Evolutionary conservation across 2,329 filamentous ascomycete genomes (phyloP), one percentile per base, ranked within the genome.

Genomic region (Sporothrix pseudoabietina): DNA sequence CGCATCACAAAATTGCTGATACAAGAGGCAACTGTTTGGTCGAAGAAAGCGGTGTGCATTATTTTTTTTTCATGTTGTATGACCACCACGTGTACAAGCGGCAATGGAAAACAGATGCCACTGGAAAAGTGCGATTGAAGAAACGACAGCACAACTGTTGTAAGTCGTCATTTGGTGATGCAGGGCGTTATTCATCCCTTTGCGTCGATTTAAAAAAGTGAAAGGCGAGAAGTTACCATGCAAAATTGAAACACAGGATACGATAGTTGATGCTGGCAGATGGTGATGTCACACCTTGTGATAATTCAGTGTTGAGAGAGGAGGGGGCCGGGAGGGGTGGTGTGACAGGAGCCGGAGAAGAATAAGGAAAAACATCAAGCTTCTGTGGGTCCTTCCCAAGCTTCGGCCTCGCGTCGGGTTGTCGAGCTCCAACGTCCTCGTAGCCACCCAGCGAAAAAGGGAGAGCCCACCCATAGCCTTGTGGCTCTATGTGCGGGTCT

Each of bases 251-350:
- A 22, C 32, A n/a, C 65, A 52, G 32, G 26, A 35, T 14, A 35
- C 9, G 41, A 14, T 14, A 44, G 41, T 44, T 10, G 41, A 12
- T 4, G 44, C 14, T n/a, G 44, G 14, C 2, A 10, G 26, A n/a
- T 14, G 39, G 68, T 70, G 68, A 44, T 70, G 52, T 57, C 68
- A 70, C 49, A 44, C 32, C 49, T 70, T n/a, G 39, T 70, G 68
- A 59, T 59, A 16, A 10, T 8, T 32, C 3, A 52, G 47, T 30
- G 61, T 4, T 61, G 7, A 39, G 30, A 32, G 8, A 63, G 14
- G 54, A 57, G 10, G 12, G 54, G 26, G 39, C 41, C 10, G n/a
- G n/a, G 32, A 32, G 30, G 22, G 68, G 68, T 69, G 68, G 68
- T 69, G 68, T 69, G 68, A 55, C 49, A 19, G 30, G 30, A 44